Percentiles rank a stretch among this genome's conserved stretches.
phyloP scores from a whole-genome alignment of 202 grass and related monocot genomes.

The Eragrostis tef region DNA sequence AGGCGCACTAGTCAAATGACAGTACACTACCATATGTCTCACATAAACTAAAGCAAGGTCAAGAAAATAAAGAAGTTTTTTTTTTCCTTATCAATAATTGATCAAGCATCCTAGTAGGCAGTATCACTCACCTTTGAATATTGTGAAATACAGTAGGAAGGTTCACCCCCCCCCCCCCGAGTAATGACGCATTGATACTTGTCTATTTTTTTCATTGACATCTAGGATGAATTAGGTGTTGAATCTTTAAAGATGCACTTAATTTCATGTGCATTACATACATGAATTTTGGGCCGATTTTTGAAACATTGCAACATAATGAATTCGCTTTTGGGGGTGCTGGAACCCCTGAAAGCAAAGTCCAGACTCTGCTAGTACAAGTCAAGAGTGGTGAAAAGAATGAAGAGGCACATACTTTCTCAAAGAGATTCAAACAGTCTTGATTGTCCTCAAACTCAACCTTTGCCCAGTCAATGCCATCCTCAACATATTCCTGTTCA shows the following conservation, averaged over 20 bases:
- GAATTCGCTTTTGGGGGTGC: too few relatives aligned
- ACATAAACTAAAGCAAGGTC: slow-evolving; percentile 11
- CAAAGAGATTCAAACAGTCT: slow-evolving; percentile 88
- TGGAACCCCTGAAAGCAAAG: too few relatives aligned
- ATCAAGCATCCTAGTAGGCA: slow-evolving; percentile 7
- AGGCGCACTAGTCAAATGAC: not conserved
- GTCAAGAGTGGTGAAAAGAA: slow-evolving; percentile 19
- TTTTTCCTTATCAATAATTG: not conserved
- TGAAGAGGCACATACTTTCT: slow-evolving; percentile 64
- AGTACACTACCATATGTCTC: slow-evolving; percentile 14
- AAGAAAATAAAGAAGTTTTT: not conserved
- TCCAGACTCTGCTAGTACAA: too few relatives aligned
- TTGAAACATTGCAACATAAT: too few relatives aligned
- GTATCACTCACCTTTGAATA: slow-evolving; percentile 14
- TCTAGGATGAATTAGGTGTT: too few relatives aligned
- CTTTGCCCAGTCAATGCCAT: slow-evolving; percentile 98
- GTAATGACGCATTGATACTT: too few relatives aligned
- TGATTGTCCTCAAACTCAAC: slow-evolving; percentile 97
- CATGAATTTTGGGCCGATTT: too few relatives aligned
- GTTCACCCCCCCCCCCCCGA: too few relatives aligned
- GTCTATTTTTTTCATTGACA: too few relatives aligned
- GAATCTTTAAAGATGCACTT: too few relatives aligned
- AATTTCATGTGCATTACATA: too few relatives aligned
- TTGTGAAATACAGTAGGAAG: slow-evolving; percentile 18
- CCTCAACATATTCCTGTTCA: slow-evolving; percentile 85